Evolutionary conservation across 805 yeast species (phyloP), one percentile per base, ranked within the genome.

Genomic region (Candida maris): DNA sequence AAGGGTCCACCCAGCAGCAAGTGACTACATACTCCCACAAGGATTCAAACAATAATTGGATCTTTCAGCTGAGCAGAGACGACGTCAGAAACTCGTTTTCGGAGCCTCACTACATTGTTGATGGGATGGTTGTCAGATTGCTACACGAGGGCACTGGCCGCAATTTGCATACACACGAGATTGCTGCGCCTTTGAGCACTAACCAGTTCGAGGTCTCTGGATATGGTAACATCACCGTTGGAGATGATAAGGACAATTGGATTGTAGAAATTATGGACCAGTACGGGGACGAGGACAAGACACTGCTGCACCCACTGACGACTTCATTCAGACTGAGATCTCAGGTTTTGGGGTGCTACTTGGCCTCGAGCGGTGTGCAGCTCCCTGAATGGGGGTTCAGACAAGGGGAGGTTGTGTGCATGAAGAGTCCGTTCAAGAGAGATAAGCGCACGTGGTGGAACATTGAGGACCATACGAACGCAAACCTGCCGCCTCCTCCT

Each of bases 1-100:
- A 79, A 46, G 97, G 97, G 3, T 85, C 96, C 2, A 73, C 75
- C 44, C 97, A 93, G 64, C 97, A 89, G 61, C 99, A 93, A 62
- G 72, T 93, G 33, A 93, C 98, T 19, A 85, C 93, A 5, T 93
- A 93, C 59, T 85, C 89, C 14, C 87, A 79, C 61, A 86, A 86
- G 57, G 97, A 93, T 59, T 64, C 71, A 35, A 91, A 93, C 63
- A 93, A 91, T 59, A 77, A 83, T 37, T 89, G 96, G 84, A 52
- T 71, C 19, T 67, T 87, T 48, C 81, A 82, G 49, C 71, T 81
- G 52, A 71, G 69, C 19, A 70, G 84, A 58, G 71, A 64, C 6
- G 65, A 68, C 25, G 54, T 54, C 30, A 55, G 68, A 46, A 52
- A 44, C 33, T 39, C 42, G 4, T 54, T 60, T 31, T 42, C 36